Conservation (phyloP, 768 basidiomycete genomes). For the Russula foetens region DNA sequence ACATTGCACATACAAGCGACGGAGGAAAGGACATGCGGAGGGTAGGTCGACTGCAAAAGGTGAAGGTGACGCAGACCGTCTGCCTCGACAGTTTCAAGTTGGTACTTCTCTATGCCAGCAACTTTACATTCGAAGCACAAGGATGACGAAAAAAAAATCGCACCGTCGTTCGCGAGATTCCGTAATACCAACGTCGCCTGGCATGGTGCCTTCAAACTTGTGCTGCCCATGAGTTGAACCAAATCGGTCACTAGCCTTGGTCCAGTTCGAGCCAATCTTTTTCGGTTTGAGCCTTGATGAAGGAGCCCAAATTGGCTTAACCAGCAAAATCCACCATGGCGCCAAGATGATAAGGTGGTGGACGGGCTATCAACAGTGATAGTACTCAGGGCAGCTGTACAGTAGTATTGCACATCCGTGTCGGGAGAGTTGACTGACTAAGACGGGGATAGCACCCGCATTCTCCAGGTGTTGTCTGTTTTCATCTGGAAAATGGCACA, state of each 20-base stretch:
- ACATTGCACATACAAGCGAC: constrained; percentile 99
- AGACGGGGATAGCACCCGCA: constrained; percentile 95
- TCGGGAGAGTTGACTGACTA: constrained; percentile 95
- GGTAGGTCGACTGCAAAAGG: constrained; percentile 91
- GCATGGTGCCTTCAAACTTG: constrained; percentile 96
- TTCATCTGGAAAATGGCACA: constrained; percentile 57
- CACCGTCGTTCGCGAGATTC: constrained; percentile 96
- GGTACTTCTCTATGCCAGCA: constrained; percentile 80
- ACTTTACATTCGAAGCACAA: neutral
- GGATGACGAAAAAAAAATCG: constrained; percentile 17
- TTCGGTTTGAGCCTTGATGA: constrained; percentile 78
- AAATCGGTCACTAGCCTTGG: constrained; percentile 91
- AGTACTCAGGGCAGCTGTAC: constrained; percentile 95
- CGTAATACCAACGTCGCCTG: constrained; percentile 94
- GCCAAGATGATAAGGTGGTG: neutral
- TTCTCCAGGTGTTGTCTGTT: constrained; percentile 98
- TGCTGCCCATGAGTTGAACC: constrained; percentile 93
- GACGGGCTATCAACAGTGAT: constrained; percentile 89
- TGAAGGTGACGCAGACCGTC: constrained; percentile 89
- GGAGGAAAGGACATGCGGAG: constrained; percentile 94
- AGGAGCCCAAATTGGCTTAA: neutral
- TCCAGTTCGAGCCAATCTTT: constrained; percentile 89
- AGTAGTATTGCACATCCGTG: constrained; percentile 99
- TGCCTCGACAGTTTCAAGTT: constrained; percentile 94
- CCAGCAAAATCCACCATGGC: neutral